Base-by-base conservation (phyloP, 768 basidiomycete genomes). In the Lactarius quietus region DNA sequence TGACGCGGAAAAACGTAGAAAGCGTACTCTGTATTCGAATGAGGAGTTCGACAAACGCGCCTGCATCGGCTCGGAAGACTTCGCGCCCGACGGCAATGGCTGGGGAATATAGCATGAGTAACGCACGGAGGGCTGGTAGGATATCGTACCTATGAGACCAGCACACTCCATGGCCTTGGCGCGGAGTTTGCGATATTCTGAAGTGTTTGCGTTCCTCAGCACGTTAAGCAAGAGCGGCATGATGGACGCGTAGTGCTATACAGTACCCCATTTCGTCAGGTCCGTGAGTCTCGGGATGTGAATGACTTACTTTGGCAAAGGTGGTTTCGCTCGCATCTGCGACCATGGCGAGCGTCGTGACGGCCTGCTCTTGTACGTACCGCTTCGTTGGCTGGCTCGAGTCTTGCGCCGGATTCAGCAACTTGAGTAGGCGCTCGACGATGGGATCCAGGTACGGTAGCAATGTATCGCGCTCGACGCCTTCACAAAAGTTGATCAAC, bases 161-260 rank as follows among this genome's bases (percentile, higher is more conserved):
- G 91, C 92, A 74, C 93, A 94, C 72, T 95, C 93, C 90, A 96
- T 94, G 0, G 92, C 91, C 72, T 94, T 92, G 45, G 86, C 83
- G 28, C 90, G 80, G 58, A 95, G 71, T 72, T 86, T 88, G 29
- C 81, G 78, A 73, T 90, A 87, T 58, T 88, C 86, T 0, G 81
- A 73, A 7, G 84, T 83, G 51, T 86, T 87, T 14, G 89, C 88
- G 56, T 90, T 89, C 23, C 83, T 78, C 57, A 96, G 80, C 0
- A 94, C 88, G 62, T 85, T 86, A 66, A 95, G 73, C 26, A 94
- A 74, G 4, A 94, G 79, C 0, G 92, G 90, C 90, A 94, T 93
- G 63, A 93, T 89, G 3, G 84, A 79, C 10, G 82, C 72, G 71
- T 93, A 93, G 74, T 90, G 87, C 88, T 52, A 20, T n/a, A n/a